Percentiles rank a stretch among this genome's conserved stretches.
Conservation (phyloP, 192 early-diverging fungal genomes). For the Endogone sp. region DNA sequence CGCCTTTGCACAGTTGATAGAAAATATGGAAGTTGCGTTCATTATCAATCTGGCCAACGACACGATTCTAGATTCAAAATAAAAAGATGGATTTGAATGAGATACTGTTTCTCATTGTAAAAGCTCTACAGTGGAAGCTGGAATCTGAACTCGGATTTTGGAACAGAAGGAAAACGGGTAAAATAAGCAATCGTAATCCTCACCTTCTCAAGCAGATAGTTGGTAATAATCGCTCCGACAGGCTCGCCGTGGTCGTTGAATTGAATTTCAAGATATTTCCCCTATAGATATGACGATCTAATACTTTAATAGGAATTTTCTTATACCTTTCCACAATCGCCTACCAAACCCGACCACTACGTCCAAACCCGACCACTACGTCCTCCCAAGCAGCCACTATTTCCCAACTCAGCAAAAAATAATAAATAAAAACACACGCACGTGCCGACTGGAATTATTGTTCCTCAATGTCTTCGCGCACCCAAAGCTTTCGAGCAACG, state of each 20-base stretch:
- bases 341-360: not conserved
- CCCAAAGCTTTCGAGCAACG: constrained; percentile 96
- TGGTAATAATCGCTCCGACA: constrained; percentile 95
- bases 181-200: not conserved
- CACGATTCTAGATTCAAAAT: constrained; percentile 68
- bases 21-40: constrained; percentile 99
- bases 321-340: not conserved
- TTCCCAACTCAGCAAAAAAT: not conserved
- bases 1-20: constrained; percentile 85
- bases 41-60: constrained; percentile 88
- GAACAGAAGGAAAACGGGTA: not conserved
- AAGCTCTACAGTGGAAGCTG: not conserved
- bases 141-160: not conserved
- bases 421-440: constrained; percentile 29
- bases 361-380: not conserved
- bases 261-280: constrained; percentile 99
- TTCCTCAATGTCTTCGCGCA: constrained; percentile 98
- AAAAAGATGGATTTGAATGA: not conserved
- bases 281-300: constrained; percentile 56
- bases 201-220: constrained; percentile 96
- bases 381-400: not conserved
- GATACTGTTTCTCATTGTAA: not conserved
- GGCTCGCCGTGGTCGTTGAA: constrained; percentile 92
- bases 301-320: no score
- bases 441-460: constrained; percentile 98